These are phyloP conservation scores for Thielaviopsis musarum DNA, from an alignment of 2,329 filamentous ascomycete genomes.

Conservation along the genomic window DNA sequence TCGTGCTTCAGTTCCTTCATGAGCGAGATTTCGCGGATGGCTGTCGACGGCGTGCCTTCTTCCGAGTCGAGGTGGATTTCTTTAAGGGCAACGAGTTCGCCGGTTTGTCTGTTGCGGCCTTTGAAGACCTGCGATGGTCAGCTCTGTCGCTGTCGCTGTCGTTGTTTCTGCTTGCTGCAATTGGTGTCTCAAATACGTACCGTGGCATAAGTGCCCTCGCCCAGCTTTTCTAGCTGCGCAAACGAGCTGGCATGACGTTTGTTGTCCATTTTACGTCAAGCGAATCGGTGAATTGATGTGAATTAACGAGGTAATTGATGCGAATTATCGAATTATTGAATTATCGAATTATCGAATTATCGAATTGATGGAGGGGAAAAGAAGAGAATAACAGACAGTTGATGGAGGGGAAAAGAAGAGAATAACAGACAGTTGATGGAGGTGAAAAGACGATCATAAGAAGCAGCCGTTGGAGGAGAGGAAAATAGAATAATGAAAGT, in stretches of 20 bases:
- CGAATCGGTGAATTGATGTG: too few relatives aligned
- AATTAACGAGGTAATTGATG: not conserved
- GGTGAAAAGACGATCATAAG: too few relatives aligned
- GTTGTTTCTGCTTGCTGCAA: too few relatives aligned
- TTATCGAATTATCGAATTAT: constrained; percentile 11
- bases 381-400: too few relatives aligned
- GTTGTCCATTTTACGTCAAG: constrained; percentile 87
- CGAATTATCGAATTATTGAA: constrained; percentile 10
- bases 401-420: too few relatives aligned
- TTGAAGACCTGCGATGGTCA: constrained; percentile 64
- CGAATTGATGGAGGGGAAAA: too few relatives aligned
- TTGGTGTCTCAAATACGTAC: too few relatives aligned
- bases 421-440: too few relatives aligned
- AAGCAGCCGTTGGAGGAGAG: not conserved
- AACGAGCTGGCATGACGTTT: constrained; percentile 90
- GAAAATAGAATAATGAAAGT: constrained; percentile 1
- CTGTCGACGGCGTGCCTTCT: constrained; percentile 91
- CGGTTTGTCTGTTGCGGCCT: constrained; percentile 90
- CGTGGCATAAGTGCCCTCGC: constrained; percentile 96
- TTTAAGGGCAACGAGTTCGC: constrained; percentile 90
- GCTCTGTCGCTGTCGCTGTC: too few relatives aligned
- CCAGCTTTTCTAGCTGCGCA: constrained; percentile 97
- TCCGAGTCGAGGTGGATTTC: constrained; percentile 98
- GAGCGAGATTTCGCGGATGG: constrained; percentile 93
- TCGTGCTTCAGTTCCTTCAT: constrained; percentile 99